Percentiles rank a stretch among this genome's conserved stretches.
These are phyloP conservation scores for Psilocybe tampanensis DNA, from an alignment of 768 basidiomycete species.

Conservation along the genomic window DNA sequence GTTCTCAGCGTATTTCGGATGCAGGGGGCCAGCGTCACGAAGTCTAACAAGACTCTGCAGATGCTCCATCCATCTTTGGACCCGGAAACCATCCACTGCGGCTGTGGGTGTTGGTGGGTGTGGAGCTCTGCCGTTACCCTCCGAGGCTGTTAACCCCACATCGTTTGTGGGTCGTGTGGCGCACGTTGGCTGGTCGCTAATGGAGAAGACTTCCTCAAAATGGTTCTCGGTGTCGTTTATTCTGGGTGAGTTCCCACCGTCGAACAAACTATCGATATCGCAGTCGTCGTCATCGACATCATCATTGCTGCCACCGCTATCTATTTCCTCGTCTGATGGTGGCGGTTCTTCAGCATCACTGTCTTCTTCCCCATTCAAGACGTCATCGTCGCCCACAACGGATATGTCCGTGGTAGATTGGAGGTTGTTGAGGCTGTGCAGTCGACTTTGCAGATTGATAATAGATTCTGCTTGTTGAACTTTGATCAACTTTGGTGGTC, in stretches of 20 bases:
- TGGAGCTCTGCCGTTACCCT: background rate
- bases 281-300: background rate
- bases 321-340: background rate
- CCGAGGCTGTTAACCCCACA: background rate
- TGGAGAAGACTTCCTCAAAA: background rate
- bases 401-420: background rate
- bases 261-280: constrained; percentile 14
- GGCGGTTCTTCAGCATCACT: constrained; percentile 1
- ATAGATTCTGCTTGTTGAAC: background rate
- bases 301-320: too few species aligned
- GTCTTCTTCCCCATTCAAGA: background rate
- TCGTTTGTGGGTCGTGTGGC: background rate
- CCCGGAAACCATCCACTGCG: constrained; percentile 6
- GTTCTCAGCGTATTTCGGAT: constrained; percentile 16
- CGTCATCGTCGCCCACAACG: background rate
- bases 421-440: background rate
- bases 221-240: background rate
- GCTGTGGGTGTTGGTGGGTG: background rate
- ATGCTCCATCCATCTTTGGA: constrained; percentile 21
- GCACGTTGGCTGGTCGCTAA: background rate
- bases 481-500: background rate
- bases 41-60: constrained; percentile 18
- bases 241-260: constrained; percentile 2
- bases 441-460: background rate
- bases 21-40: constrained; percentile 18